Conservation (phyloP, 768 basidiomycete genomes). For the Psilocybe tampanensis region DNA sequence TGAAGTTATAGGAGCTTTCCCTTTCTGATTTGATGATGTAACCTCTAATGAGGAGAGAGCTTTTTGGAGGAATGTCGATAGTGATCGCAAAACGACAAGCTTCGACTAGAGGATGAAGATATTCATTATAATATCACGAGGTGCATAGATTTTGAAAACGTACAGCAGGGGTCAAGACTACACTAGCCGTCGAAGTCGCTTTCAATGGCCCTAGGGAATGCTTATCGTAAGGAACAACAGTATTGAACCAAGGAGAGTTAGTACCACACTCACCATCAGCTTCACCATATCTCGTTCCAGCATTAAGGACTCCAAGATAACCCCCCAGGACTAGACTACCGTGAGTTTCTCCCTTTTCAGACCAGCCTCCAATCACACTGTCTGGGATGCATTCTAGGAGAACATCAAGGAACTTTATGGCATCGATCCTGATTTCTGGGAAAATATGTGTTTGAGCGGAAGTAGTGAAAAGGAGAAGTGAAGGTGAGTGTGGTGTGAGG, state of each 20-base stretch:
- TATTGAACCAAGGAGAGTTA: not conserved
- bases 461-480: slow-evolving; percentile 81
- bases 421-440: slow-evolving; percentile 92
- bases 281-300: slow-evolving; percentile 63
- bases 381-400: slow-evolving; percentile 72
- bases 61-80: slow-evolving; percentile 64
- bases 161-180: slow-evolving; percentile 67
- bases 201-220: slow-evolving; percentile 34
- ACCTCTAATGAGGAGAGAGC: slow-evolving; percentile 37
- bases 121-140: not conserved
- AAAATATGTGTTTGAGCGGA: slow-evolving; percentile 95
- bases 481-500: slow-evolving; percentile 71
- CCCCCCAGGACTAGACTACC: slow-evolving; percentile 74
- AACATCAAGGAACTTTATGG: slow-evolving; percentile 77
- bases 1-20: not conserved
- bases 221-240: not conserved
- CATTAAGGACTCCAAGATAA: slow-evolving; percentile 78
- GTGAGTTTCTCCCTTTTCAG: slow-evolving; percentile 48
- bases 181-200: slow-evolving; percentile 65
- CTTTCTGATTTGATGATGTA: slow-evolving; percentile 9
- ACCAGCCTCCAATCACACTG: slow-evolving; percentile 71
- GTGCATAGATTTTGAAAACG: slow-evolving; percentile 18
- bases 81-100: slow-evolving; percentile 71
- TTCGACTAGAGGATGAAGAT: slow-evolving; percentile 59
- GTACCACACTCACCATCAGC: slow-evolving; percentile 53